Evolutionary conservation across 306 rosid species (phyloP), one percentile per base, ranked within the genome.

Genomic region (cucumber (Cucumis sativus)): DNA sequence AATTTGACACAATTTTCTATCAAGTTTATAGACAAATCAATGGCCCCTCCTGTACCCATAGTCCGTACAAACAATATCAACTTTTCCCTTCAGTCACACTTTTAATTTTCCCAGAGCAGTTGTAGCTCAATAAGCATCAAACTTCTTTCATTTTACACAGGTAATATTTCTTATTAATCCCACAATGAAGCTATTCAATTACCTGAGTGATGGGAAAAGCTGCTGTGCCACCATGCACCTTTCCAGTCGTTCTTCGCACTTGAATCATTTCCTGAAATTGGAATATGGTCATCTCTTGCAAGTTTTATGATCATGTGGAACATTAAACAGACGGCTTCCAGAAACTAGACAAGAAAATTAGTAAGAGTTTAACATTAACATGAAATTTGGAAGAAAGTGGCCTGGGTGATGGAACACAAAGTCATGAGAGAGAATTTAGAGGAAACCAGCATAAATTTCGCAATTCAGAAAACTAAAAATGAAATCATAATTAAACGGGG

Each of bases 211-310:
- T 86, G 85, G 52, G 83, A 69, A 39, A 95, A 88, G 85, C 97
- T 87, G 80, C 96, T 92, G 85, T 95, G 98, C 98, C 97, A 92
- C 98, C 98, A 95, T 78, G 96, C 92, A 13, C 98, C 98, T 81
- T 90, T 89, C 98, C 97, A 95, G 82, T 95, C 91, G 80, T 95
- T 95, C 78, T 92, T 90, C 10, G 93, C 92, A 75, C 93, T 88
- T 71, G 97, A 85, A 86, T 90, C 97, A 85, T 92, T 92, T 79
- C 80, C 97, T 92, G 86, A 77, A 64, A 84, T 82, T 43, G 68
- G 77, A 78, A 80, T 82, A 39, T 57, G 67, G 40, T 18, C 79
- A 76, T 67, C 59, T 39, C 52, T 75, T 75, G 62, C 80, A 49
- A 63, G 77, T 59, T 77, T 25, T 59, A 55, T 51, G 65, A 62